Percentiles rank a stretch among this genome's conserved stretches.
Evolutionary conservation across 352 stramenopile species (phyloP).

Genomic region (Phytophthora nicotianae): DNA sequence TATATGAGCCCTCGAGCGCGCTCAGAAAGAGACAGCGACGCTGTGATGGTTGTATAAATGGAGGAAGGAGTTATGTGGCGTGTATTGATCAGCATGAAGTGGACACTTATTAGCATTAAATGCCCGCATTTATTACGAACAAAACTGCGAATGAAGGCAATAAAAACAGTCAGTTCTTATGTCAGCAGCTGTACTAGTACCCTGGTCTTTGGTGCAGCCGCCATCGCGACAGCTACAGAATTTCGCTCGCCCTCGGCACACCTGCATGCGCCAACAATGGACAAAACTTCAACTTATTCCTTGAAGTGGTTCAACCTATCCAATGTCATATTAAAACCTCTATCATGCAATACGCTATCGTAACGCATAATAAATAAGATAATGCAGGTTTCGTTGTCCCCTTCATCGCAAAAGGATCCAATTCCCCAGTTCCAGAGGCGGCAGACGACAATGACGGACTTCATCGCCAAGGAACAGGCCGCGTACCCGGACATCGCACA

Average conservation of each 20-base stretch:
- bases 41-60: constrained; percentile 23
- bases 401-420: constrained; percentile 23
- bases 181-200: no score
- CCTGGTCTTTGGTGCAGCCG: no score
- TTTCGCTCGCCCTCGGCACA: no score
- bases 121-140: background rate
- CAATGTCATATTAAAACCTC: background rate
- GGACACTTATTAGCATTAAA: background rate
- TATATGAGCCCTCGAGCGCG: constrained; percentile 9
- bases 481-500: constrained; percentile 92
- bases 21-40: constrained; percentile 20
- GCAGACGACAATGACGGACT: constrained; percentile 61
- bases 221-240: no score
- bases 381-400: constrained; percentile 1
- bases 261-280: no score
- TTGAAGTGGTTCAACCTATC: background rate
- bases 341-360: background rate
- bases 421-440: constrained; percentile 12
- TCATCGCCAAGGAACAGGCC: constrained; percentile 86
- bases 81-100: constrained; percentile 10
- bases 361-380: background rate
- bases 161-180: no score
- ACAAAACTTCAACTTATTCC: background rate
- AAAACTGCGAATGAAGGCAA: no score
- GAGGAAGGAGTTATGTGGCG: background rate